Conservation (phyloP, 257 asterid species). For the Anisodus tanguticus region DNA sequence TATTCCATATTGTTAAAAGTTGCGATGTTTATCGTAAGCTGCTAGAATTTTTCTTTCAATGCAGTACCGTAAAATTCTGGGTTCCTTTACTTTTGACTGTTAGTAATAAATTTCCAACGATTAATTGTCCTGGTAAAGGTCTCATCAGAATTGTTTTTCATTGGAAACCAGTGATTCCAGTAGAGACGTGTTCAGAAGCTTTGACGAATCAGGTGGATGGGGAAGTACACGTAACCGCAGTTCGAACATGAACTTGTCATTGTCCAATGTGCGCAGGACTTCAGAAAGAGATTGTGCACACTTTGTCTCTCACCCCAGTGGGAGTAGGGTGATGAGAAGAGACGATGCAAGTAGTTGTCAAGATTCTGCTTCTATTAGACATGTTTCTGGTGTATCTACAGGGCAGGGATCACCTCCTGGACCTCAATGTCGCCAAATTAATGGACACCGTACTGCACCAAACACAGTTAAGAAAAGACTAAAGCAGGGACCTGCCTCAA, state of each 20-base stretch:
- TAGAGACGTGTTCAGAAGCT: slow-evolving; percentile 34
- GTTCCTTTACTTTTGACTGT: not conserved
- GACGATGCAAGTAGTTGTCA: slow-evolving; percentile 44
- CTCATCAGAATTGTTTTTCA: slow-evolving; percentile 11
- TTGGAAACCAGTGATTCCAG: slow-evolving; percentile 39
- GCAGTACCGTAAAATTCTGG: not conserved
- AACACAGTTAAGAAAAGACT: slow-evolving; percentile 53
- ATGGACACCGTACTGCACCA: slow-evolving; percentile 45
- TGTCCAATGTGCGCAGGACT: slow-evolving; percentile 36
- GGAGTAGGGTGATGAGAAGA: slow-evolving; percentile 42
- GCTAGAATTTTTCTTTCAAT: not conserved
- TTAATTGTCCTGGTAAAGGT: not conserved
- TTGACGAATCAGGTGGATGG: slow-evolving; percentile 60
- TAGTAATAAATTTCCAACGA: slow-evolving; percentile 19
- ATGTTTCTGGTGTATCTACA: slow-evolving; percentile 40
- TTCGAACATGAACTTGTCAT: slow-evolving; percentile 37
- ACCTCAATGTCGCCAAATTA: slow-evolving; percentile 44
- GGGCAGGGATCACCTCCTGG: slow-evolving; percentile 43
- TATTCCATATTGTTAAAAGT: not conserved
- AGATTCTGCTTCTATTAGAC: slow-evolving; percentile 46
- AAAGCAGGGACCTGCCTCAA: slow-evolving; percentile 57
- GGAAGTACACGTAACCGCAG: slow-evolving; percentile 56
- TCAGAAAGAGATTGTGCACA: slow-evolving; percentile 37
- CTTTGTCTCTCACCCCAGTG: slow-evolving; percentile 41
- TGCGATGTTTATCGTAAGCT: not conserved